Conservation (phyloP, 352 stramenopile genomes). For the Blastocystis sp. region DNA sequence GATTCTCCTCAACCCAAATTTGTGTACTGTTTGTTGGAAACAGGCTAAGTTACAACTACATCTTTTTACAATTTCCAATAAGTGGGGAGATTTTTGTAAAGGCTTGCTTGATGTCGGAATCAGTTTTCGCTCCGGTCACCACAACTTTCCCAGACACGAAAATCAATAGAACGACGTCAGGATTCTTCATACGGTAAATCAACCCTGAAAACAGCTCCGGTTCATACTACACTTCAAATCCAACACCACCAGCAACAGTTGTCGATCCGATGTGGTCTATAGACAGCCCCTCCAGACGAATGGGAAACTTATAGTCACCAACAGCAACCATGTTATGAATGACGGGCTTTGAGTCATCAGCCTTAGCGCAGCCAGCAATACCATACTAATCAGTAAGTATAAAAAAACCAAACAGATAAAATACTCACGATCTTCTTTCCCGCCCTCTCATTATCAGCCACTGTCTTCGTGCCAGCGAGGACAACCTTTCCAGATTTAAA, state of each 20-base stretch:
- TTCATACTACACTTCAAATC: slow-evolving; percentile 88
- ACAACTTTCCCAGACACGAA: slow-evolving; percentile 98
- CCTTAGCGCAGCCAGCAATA: slow-evolving; percentile 60
- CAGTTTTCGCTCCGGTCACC: slow-evolving; percentile 77
- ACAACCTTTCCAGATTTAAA: slow-evolving; percentile 88
- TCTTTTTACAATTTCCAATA: slow-evolving; percentile 37
- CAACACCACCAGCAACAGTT: slow-evolving; percentile 74
- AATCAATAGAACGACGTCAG: slow-evolving; percentile 96
- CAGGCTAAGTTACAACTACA: neutral
- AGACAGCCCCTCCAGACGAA: slow-evolving; percentile 90
- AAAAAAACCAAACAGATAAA: slow-evolving; percentile 68
- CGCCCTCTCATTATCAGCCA: slow-evolving; percentile 67
- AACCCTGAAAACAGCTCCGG: slow-evolving; percentile 98
- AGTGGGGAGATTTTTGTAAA: slow-evolving; percentile 43
- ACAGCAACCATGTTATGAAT: slow-evolving; percentile 96
- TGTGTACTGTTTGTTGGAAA: slow-evolving; percentile 48
- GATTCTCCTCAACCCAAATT: slow-evolving; percentile 39
- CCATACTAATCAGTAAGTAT: slow-evolving; percentile 21
- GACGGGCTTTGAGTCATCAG: slow-evolving; percentile 80
- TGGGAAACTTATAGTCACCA: slow-evolving; percentile 92
- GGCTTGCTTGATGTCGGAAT: slow-evolving; percentile 17
- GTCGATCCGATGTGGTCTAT: slow-evolving; percentile 61
- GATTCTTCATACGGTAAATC: slow-evolving; percentile 92
- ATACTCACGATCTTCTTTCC: slow-evolving; percentile 67
- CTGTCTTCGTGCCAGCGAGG: slow-evolving; percentile 68